phyloP scores from a whole-genome alignment of 1,284 basidiomycete species.

The Naganishia liquefaciens region DNA sequence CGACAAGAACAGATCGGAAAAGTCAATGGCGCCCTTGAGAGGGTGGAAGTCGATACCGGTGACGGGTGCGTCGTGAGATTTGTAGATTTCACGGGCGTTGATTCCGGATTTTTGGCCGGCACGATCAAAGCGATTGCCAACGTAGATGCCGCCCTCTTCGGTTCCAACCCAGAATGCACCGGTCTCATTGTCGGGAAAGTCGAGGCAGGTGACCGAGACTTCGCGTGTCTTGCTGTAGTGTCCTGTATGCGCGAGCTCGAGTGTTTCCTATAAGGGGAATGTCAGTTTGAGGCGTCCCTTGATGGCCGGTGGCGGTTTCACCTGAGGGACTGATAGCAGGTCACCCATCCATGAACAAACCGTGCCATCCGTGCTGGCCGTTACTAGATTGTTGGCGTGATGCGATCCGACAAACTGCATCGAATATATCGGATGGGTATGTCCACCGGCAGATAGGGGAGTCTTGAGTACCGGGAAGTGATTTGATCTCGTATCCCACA shows the following conservation, averaged over 20 bases:
- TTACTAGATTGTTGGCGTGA: conserved; percentile 95
- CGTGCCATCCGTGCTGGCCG: conserved; percentile 91
- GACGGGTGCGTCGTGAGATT: conserved; percentile 87
- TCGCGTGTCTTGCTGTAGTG: conserved; percentile 89
- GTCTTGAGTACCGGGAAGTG: conserved; percentile 95
- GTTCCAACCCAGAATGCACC: conserved; percentile 95
- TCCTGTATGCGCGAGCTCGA: conserved; percentile 76
- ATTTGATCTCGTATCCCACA: conserved; percentile 98
- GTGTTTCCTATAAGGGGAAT: conserved; percentile 69
- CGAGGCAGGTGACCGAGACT: conserved; percentile 86
- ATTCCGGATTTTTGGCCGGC: conserved; percentile 94
- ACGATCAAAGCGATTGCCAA: conserved; percentile 92
- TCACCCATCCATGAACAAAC: conserved; percentile 98
- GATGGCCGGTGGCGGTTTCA: conserved; percentile 41
- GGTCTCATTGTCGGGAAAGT: conserved; percentile 92
- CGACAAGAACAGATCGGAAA: conserved; percentile 91
- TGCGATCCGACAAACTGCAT: conserved; percentile 97
- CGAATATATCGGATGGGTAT: conserved; percentile 97
- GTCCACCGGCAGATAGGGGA: conserved; percentile 88
- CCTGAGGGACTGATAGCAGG: conserved; percentile 96
- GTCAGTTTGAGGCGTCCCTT: conserved; percentile 23
- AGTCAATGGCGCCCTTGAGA: conserved; percentile 82
- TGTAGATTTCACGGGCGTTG: conserved; percentile 86
- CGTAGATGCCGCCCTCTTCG: conserved; percentile 94
- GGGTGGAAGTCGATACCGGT: conserved; percentile 95